A percentile compares a stretch with the other conserved stretches of the same genome.
These are phyloP conservation scores for Styphnolobium japonicum DNA, from an alignment of 306 rosid species.

Conservation along the genomic window DNA sequence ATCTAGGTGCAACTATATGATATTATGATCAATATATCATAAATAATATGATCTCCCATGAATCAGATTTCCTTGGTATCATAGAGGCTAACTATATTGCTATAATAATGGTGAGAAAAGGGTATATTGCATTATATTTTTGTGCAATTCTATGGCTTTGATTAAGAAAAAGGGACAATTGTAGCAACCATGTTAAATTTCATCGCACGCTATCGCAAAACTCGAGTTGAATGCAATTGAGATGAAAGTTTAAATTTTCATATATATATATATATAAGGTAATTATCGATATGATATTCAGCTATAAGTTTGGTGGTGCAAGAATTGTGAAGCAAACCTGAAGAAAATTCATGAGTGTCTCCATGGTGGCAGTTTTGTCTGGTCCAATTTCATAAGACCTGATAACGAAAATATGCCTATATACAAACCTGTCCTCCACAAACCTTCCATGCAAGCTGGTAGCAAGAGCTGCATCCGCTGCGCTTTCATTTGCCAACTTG, in stretches of 20 bases:
- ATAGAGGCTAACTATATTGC: neutral
- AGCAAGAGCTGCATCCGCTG: slow-evolving; percentile 40
- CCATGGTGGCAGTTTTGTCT: slow-evolving; percentile 78
- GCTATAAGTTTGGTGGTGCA: neutral
- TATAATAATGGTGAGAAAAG: neutral
- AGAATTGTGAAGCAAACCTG: slow-evolving; percentile 46
- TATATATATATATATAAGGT: neutral
- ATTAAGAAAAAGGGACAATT: neutral
- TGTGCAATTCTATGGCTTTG: neutral
- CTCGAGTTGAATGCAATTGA: neutral
- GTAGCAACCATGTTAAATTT: neutral
- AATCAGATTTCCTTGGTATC: neutral
- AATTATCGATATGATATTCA: neutral
- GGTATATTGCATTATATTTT: neutral
- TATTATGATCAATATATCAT: neutral
- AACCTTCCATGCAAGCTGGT: slow-evolving; percentile 64
- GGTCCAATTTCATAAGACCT: slow-evolving; percentile 84
- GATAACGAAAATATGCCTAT: slow-evolving; percentile 56
- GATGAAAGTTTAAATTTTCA: neutral
- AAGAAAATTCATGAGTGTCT: slow-evolving; percentile 76
- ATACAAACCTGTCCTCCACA: slow-evolving; percentile 66
- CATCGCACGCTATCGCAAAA: neutral
- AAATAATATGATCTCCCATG: neutral
- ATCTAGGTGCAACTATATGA: neutral
- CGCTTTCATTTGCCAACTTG: slow-evolving; percentile 12